Evolutionary conservation across 2,329 filamentous ascomycete species (phyloP), one percentile per base, ranked within the genome.

Genomic region (Alternaria hordeiaustralica): DNA sequence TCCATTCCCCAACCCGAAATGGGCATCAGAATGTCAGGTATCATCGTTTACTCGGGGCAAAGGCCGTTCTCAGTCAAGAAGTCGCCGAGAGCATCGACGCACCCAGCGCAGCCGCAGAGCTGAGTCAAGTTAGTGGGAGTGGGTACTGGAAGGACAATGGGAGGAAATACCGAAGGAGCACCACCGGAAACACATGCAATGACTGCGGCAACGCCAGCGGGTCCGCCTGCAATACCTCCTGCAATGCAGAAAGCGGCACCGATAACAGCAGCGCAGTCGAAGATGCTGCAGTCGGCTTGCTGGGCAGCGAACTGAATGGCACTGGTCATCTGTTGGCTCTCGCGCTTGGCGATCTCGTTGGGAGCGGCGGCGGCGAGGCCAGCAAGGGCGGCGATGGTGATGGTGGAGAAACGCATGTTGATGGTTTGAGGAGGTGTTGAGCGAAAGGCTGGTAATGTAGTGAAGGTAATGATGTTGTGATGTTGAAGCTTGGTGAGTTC

Each of bases 401-500:
- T 45, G 46, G 53, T 53, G 58, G 66, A 58, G 55, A 64, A 66
- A 59, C 54, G 60, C 64, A 66, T 63, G 23, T 28, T 61, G 36
- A 53, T 41, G 46, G 30, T 12, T 49, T 26, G 30, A 43, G 26
- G 18, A 21, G 21, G 15, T 44, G 18, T 44, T 33, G 25, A 36
- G 49, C 28, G 49, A 51, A 60, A 45, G 49, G n/a, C n/a, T 49
- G 21, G 25, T 43, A 6, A 33, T 13, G 44, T 62, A 56, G 50
- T 46, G 33, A 54, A 60, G 36, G 26, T 43, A 46, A 33, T 56
- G 55, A n/a, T 59, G 59, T 21, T 53, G 9, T 55, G 43, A 45
- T 59, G 33, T 45, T 55, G 20, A 20, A 61, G 58, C 46, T 55
- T 45, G 44, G 21, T 59, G 50, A 21, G 15, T 57, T 21, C 23